Percentiles rank a stretch among this genome's conserved stretches.
Evolutionary conservation across 2,329 filamentous ascomycete genomes (phyloP).

Genomic region (Monilinia aucupariae): DNA sequence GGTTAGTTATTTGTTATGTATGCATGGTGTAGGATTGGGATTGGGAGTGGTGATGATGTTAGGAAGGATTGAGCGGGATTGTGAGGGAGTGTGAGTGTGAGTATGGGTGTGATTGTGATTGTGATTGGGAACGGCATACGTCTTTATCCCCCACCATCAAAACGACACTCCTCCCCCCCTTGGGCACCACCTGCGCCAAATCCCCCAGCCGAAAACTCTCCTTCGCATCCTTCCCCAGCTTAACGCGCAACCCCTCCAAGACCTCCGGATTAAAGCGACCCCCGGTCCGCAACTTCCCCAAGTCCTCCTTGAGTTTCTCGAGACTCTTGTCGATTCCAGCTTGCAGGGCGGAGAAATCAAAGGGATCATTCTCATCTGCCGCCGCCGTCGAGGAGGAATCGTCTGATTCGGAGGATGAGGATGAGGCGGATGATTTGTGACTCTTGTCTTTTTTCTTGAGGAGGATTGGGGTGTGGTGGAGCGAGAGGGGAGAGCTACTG

Average conservation of each 20-base stretch:
- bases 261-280: constrained; percentile 57
- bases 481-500: constrained; percentile 7
- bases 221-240: constrained; percentile 47
- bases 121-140: constrained; percentile 39
- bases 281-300: constrained; percentile 56
- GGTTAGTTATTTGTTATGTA: background rate
- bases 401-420: constrained; percentile 13
- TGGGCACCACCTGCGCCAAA: constrained; percentile 61
- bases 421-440: constrained; percentile 11
- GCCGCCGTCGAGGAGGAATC: constrained; percentile 5
- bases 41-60: background rate
- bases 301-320: constrained; percentile 53
- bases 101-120: too few relatives aligned
- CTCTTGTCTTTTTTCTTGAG: constrained; percentile 29
- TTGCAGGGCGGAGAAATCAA: constrained; percentile 55
- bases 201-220: constrained; percentile 52
- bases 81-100: too few relatives aligned
- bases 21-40: background rate
- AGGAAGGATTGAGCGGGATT: background rate
- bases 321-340: constrained; percentile 49
- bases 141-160: constrained; percentile 61
- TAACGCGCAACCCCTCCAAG: constrained; percentile 57
- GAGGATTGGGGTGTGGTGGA: constrained; percentile 21
- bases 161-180: constrained; percentile 54
- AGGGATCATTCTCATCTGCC: constrained; percentile 44